Evolutionary conservation across 116 monocot genomes (phyloP).

Genomic region (Iris pallida): DNA sequence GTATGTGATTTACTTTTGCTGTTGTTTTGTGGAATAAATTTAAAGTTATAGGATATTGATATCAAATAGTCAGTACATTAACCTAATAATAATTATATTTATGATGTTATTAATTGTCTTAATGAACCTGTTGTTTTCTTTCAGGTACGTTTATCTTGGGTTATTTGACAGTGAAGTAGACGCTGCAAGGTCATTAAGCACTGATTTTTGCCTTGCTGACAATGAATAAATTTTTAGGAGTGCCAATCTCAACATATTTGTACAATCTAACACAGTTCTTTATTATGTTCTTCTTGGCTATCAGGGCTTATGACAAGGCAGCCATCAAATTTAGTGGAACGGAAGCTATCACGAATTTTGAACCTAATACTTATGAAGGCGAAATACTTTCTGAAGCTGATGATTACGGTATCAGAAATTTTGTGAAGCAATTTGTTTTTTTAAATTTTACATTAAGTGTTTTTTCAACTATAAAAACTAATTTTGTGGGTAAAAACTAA

Average conservation of each 20-base stretch:
- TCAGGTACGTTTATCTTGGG: constrained; percentile 85
- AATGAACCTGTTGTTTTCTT: background rate
- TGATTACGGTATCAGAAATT: constrained; percentile 23
- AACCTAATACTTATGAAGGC: constrained; percentile 52
- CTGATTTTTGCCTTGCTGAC: background rate
- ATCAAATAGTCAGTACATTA: background rate
- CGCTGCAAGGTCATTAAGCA: constrained; percentile 53
- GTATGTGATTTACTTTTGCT: no score
- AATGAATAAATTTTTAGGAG: background rate
- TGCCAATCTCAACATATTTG: background rate
- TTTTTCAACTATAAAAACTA: background rate
- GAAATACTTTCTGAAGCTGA: constrained; percentile 36
- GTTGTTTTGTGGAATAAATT: no score
- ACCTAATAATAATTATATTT: background rate
- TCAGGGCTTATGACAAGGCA: constrained; percentile 82
- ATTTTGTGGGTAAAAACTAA: background rate
- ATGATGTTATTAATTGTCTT: background rate
- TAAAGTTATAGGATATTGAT: no score
- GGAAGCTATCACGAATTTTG: constrained; percentile 81
- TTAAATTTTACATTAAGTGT: background rate
- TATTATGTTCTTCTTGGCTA: constrained; percentile 9
- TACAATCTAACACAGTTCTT: background rate
- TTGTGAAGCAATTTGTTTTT: background rate
- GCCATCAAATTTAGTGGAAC: constrained; percentile 71
- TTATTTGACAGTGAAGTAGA: constrained; percentile 76